Evolutionary conservation across 1,284 basidiomycete genomes (phyloP), one percentile per base, ranked within the genome.

Genomic region (Thecaphora thlaspeos): DNA sequence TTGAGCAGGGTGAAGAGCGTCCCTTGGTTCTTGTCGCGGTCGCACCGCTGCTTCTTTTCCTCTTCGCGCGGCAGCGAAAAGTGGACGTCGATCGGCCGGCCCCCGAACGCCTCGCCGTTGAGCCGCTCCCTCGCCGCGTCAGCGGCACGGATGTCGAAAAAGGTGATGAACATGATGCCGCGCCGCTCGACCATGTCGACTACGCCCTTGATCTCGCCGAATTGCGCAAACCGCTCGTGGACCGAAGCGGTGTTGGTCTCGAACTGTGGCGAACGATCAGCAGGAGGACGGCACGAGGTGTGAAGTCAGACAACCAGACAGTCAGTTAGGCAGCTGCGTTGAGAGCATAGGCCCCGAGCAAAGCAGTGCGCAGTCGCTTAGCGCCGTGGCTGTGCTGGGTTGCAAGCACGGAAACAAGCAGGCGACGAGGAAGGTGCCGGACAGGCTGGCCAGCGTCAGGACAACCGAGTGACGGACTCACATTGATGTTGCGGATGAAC

Each of bases 131-230:
- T 84, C 8, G 92, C 93, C 68, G 87, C 83, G 79, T 94, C 89
- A 38, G 94, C 92, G 40, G 90, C 88, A 56, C 94, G 85, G 18
- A 94, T 80, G 78, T 97, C 94, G 77, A 82, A 96, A 77, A 90
- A 98, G 47, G 93, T 97, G 48, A 97, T 88, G 79, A 98, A 98
- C 5, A 94, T 88, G 88, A 98, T 93, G 18, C 94, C 94, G 55
- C 94, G 85, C 30, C 90, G 93, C 44, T 86, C 84, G 60, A 96
- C 90, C 28, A 96, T 82, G 79, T 98, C 94, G 78, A 95, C 97
- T 79, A 93, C 96, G 2, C 90, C 93, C 80, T 91, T 91, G 81
- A 97, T 89, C 76, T 93, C 90, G 55, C 94, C 94, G 78, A 90
- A 90, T 56, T 88, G 86, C 79, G 90, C 89, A 80, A 97, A 98